Evolutionary conservation across 441 rosid species (phyloP).

Genomic region (Gossypium aridum): DNA sequence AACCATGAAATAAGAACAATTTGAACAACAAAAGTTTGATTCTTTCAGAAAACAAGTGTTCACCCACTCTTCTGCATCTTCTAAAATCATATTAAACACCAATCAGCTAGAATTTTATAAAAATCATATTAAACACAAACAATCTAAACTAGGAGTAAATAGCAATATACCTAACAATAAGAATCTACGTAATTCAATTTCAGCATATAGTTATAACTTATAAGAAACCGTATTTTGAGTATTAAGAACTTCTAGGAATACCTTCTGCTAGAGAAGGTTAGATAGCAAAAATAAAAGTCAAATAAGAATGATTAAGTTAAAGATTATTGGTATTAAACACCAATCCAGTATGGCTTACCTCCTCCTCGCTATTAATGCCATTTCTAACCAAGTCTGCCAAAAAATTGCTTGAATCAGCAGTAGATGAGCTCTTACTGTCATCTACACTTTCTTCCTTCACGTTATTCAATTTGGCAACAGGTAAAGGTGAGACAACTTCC

Average conservation of each 20-base stretch:
- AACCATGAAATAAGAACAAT: neutral
- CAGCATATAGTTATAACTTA: neutral
- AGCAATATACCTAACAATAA: neutral
- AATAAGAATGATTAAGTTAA: neutral
- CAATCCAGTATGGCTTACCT: slow-evolving; percentile 38
- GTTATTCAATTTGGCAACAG: slow-evolving; percentile 39
- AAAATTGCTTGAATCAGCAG: slow-evolving; percentile 42
- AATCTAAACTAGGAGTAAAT: neutral
- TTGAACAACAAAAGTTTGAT: neutral
- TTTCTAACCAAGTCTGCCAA: slow-evolving; percentile 32
- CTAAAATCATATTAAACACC: neutral
- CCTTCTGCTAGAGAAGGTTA: neutral
- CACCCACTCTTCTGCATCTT: neutral
- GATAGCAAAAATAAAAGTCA: neutral
- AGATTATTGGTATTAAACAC: neutral
- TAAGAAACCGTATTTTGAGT: neutral
- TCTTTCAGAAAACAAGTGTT: neutral
- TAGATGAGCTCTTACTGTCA: slow-evolving; percentile 44
- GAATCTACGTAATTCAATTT: neutral
- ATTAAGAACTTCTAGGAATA: neutral
- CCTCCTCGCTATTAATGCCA: slow-evolving; percentile 30
- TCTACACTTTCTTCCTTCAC: slow-evolving; percentile 57
- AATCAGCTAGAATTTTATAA: neutral
- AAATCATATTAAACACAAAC: neutral
- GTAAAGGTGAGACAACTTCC: slow-evolving; percentile 35